Evolutionary conservation across 441 rosid species (phyloP), one percentile per base, ranked within the genome.

Genomic region (Viola pubescens): DNA sequence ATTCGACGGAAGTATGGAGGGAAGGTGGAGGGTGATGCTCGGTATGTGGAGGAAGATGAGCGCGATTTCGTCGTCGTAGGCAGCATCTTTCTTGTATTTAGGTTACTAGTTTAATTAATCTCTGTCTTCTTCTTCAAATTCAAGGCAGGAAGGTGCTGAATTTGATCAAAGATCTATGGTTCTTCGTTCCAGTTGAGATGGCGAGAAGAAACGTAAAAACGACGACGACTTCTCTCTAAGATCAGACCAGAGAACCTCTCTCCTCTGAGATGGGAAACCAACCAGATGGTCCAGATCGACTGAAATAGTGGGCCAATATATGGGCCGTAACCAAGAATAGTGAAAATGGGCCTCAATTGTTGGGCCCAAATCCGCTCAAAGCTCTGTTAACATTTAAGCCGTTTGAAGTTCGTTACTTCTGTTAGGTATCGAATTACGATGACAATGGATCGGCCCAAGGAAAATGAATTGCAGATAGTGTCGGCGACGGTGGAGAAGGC

Each of bases 1-100:
- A 94, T 94, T 58, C 96, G 88, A 61, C 97, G 94, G 65, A 94
- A 85, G 70, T 89, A 90, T 67, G 81, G 92, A 59, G 83, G 83
- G 76, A 82, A 74, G 76, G 76, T 59, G 60, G 88, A 72, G 59
- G 87, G 68, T 42, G 75, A 84, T 52, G 90, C 63, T 67, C 92
- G 86, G 65, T 89, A 77, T 45, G 84, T 56, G 58, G 94, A 79
- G 61, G 95, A 78, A 65, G 97, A 81, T 48, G 95, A 58, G 40
- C 89, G 97, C 54, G 76, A 82, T 82, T 65, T 88, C 44, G 89
- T 79, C 58, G 87, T 75, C 44, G 89, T 85, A 1, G 99, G 99
- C 80, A 94, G 73, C 97, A 94, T 94, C 71, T 68, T 73, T 39
- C 48, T 42, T 52, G 43, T 37, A 48, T 52, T 37, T 9, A n/a